Conservation (phyloP, 2,329 filamentous ascomycete genomes). For the Knufia fluminis region DNA sequence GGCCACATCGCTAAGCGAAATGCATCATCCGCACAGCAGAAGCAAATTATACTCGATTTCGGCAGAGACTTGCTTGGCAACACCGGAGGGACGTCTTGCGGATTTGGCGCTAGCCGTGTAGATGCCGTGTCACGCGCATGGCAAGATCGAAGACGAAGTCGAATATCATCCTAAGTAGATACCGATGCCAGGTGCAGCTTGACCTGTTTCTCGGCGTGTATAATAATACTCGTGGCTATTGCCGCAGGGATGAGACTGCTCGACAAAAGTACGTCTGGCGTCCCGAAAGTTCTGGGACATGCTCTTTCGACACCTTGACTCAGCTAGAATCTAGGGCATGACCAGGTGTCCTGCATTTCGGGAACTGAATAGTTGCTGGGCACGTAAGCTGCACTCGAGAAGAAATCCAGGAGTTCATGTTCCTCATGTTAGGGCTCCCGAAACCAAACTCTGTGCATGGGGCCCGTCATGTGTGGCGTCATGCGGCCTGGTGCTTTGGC, state of each 20-base stretch:
- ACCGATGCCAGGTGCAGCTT: neutral
- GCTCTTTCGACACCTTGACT: no score
- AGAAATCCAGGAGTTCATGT: no score
- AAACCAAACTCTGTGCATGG: no score
- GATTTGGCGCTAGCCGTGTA: conserved; percentile 46
- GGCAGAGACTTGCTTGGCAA: conserved; percentile 49
- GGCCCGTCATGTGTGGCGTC: no score
- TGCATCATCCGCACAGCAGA: conserved; percentile 2
- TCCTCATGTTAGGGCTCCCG: no score
- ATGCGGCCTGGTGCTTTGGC: no score
- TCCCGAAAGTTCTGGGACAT: no score
- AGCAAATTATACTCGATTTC: conserved; percentile 19
- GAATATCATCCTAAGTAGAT: neutral
- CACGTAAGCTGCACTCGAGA: no score
- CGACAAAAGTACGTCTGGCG: no score
- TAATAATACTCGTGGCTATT: neutral
- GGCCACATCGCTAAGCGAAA: conserved; percentile 16
- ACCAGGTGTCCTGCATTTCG: no score
- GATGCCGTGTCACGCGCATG: conserved; percentile 47
- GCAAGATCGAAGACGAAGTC: conserved; percentile 42
- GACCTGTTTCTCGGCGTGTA: neutral
- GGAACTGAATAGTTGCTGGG: no score
- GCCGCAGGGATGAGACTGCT: neutral
- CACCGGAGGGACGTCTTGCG: conserved; percentile 43
- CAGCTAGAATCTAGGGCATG: no score